Evolutionary conservation across 805 yeast genomes (phyloP).

Genomic region (Yarrowia alimentaria): DNA sequence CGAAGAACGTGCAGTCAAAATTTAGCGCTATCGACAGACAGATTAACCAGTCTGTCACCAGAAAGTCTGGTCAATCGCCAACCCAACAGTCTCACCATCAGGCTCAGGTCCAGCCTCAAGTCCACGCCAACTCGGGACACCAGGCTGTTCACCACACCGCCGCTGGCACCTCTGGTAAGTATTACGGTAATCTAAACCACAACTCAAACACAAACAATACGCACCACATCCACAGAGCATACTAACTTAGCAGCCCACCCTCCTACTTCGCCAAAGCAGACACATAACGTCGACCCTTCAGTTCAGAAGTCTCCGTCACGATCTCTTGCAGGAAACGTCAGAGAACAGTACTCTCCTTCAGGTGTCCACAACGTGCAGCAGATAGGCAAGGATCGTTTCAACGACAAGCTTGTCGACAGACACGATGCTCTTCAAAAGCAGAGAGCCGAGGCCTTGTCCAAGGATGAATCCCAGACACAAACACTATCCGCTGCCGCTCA

Average conservation of each 20-base stretch:
- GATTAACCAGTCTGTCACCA: background rate
- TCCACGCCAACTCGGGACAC: no score
- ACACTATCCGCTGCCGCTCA: no score
- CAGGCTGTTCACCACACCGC: no score
- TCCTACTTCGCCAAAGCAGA: background rate
- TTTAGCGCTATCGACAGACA: constrained; percentile 19
- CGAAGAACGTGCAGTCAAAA: constrained; percentile 1
- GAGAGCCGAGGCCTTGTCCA: background rate
- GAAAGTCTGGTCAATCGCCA: background rate
- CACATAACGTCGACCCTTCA: no score
- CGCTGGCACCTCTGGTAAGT: no score
- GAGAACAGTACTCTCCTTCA: constrained; percentile 8
- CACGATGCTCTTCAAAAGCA: constrained; percentile 9
- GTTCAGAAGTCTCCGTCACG: constrained; percentile 2
- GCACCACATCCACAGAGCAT: no score
- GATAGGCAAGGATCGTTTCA: constrained; percentile 22
- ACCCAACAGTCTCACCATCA: no score
- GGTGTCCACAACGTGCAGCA: constrained; percentile 5
- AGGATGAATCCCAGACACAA: no score
- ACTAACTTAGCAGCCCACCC: no score
- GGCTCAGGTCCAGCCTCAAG: no score
- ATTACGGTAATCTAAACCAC: no score
- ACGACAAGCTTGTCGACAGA: constrained; percentile 3
- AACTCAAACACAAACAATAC: no score
- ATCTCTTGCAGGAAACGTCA: constrained; percentile 11